Evolutionary conservation across 1,284 basidiomycete genomes (phyloP).

Genomic region (Cutaneotrichosporon sp.): DNA sequence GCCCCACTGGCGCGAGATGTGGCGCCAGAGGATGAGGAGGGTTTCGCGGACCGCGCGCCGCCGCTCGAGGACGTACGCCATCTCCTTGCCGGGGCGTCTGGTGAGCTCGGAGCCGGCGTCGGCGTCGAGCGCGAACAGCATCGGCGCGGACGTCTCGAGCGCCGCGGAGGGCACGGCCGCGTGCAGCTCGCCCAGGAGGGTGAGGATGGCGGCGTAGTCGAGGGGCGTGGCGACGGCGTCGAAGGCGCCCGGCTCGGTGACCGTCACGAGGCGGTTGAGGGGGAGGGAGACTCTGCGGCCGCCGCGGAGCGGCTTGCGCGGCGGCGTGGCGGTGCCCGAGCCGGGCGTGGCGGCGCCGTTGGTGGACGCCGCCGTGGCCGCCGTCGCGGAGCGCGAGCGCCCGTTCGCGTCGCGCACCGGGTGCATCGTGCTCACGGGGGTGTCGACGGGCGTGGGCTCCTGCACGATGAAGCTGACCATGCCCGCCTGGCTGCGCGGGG

Average conservation of each 20-base stretch:
- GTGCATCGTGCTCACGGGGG: conserved; percentile 16
- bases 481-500: neutral
- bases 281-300: conserved; percentile 51
- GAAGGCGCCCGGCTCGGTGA: conserved; percentile 31
- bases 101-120: conserved; percentile 57
- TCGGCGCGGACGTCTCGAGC: conserved; percentile 76
- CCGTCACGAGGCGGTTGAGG: conserved; percentile 58
- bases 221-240: conserved; percentile 60
- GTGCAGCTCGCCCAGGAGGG: conserved; percentile 69
- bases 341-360: conserved; percentile 3
- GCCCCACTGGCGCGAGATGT: conserved; percentile 72
- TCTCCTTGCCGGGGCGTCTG: conserved; percentile 41
- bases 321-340: conserved; percentile 10
- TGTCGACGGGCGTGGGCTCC: conserved; percentile 33
- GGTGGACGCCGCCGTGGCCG: conserved; percentile 25
- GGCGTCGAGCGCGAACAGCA: conserved; percentile 74
- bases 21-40: conserved; percentile 65
- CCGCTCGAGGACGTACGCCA: conserved; percentile 52
- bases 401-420: neutral
- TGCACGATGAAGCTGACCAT: conserved; percentile 41
- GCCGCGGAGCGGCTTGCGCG: conserved; percentile 25
- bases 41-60: conserved; percentile 66
- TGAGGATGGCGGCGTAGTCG: conserved; percentile 76
- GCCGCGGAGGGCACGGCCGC: conserved; percentile 70
- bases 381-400: neutral